Conservation (phyloP, 2,329 filamentous ascomycete species). For the Cyphellophora attinorum region DNA sequence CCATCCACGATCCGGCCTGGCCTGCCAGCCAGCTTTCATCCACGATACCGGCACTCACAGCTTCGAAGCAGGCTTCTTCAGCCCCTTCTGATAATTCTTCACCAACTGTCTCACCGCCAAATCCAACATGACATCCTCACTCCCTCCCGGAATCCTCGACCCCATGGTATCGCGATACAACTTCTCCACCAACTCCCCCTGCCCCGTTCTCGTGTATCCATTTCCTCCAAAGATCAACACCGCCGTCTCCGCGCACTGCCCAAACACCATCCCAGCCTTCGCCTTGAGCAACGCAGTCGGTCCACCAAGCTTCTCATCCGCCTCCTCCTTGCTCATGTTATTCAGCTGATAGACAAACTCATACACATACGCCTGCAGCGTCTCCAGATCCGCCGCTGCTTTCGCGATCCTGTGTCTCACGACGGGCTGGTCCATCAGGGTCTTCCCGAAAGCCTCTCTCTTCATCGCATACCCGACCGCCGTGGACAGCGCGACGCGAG, state of each 20-base stretch:
- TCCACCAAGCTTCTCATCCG: conserved; percentile 51
- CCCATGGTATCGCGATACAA: conserved; percentile 53
- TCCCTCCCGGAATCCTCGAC: conserved; percentile 55
- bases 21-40: no score
- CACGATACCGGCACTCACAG: no score
- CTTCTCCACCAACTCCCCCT: conserved; percentile 62
- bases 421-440: conserved; percentile 63
- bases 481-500: conserved; percentile 48
- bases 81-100: conserved; percentile 45
- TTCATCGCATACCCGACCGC: conserved; percentile 56
- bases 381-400: conserved; percentile 57
- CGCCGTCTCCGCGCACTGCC: conserved; percentile 59
- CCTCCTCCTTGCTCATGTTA: conserved; percentile 36
- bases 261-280: conserved; percentile 59
- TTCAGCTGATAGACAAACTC: conserved; percentile 35
- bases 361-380: conserved; percentile 57
- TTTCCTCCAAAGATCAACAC: conserved; percentile 66
- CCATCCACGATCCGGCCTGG: no score
- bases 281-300: conserved; percentile 63
- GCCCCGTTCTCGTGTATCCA: conserved; percentile 58
- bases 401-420: conserved; percentile 64
- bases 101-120: conserved; percentile 58
- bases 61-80: conserved; percentile 1
- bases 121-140: conserved; percentile 63
- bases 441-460: conserved; percentile 57